Percentiles rank a stretch among this genome's conserved stretches.
Conservation (phyloP, 2,329 filamentous ascomycete species). For the Zasmidium cellare region DNA sequence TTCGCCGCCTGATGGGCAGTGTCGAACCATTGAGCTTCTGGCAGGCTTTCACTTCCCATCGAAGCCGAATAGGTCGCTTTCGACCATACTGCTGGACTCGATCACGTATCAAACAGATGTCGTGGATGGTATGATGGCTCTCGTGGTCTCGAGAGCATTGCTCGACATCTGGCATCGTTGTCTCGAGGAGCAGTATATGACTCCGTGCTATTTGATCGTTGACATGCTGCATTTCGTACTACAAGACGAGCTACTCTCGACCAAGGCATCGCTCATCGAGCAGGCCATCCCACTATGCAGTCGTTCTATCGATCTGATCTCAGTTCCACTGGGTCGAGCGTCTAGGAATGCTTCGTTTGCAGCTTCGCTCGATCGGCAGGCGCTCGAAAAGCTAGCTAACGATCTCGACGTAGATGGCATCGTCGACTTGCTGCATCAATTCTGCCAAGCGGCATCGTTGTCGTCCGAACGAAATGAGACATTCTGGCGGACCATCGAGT, state of each 20-base stretch:
- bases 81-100: constrained; percentile 66
- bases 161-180: constrained; percentile 70
- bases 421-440: constrained; percentile 65
- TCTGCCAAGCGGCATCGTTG: constrained; percentile 56
- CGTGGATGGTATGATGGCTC: constrained; percentile 55
- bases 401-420: constrained; percentile 65
- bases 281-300: constrained; percentile 52
- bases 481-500: constrained; percentile 69
- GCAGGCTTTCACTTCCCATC: constrained; percentile 66
- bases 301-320: constrained; percentile 55
- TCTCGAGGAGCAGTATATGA: constrained; percentile 62
- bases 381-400: constrained; percentile 50
- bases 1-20: constrained; percentile 54
- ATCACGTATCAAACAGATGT: constrained; percentile 57
- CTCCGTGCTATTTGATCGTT: constrained; percentile 65
- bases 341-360: constrained; percentile 33
- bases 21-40: constrained; percentile 67
- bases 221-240: constrained; percentile 65
- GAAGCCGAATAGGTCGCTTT: constrained; percentile 60
- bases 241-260: constrained; percentile 59
- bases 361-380: constrained; percentile 22
- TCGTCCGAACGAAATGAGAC: constrained; percentile 41
- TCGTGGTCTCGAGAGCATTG: constrained; percentile 64
- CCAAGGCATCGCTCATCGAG: constrained; percentile 61
- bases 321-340: constrained; percentile 46